phyloP scores from a whole-genome alignment of 2,329 filamentous ascomycete genomes.

The Botrytis sinoallii region DNA sequence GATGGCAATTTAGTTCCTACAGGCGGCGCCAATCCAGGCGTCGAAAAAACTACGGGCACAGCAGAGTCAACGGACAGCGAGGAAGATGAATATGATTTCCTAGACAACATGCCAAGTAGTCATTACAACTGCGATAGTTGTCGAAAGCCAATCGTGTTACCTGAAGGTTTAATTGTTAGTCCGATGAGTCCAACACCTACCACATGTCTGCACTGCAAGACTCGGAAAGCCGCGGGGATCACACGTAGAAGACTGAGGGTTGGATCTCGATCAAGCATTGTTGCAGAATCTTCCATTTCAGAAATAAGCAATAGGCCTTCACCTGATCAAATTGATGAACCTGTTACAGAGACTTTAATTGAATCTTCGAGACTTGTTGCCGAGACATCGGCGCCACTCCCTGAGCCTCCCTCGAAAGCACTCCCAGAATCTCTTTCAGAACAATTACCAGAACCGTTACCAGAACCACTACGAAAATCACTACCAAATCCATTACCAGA shows the following conservation, averaged over 20 bases:
- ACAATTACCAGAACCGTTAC: no score
- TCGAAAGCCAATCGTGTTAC: slow-evolving; percentile 4
- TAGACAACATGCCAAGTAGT: background rate
- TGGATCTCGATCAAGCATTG: background rate
- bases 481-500: no score
- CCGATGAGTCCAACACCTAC: background rate
- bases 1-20: no score
- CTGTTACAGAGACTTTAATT: background rate
- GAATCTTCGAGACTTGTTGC: background rate
- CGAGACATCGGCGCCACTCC: background rate
- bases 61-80: background rate
- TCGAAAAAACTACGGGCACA: background rate
- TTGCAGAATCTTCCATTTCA: no score
- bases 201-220: slow-evolving; percentile 4
- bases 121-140: slow-evolving; percentile 12
- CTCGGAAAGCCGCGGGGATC: background rate
- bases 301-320: background rate
- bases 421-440: background rate
- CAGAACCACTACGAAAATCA: background rate
- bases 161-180: background rate
- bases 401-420: background rate
- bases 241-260: background rate
- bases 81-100: background rate
- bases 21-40: background rate
- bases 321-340: background rate